Percentiles rank a stretch among this genome's conserved stretches.
phyloP scores from a whole-genome alignment of 176 grass and related monocot species.

The Thinopyrum elongatum region DNA sequence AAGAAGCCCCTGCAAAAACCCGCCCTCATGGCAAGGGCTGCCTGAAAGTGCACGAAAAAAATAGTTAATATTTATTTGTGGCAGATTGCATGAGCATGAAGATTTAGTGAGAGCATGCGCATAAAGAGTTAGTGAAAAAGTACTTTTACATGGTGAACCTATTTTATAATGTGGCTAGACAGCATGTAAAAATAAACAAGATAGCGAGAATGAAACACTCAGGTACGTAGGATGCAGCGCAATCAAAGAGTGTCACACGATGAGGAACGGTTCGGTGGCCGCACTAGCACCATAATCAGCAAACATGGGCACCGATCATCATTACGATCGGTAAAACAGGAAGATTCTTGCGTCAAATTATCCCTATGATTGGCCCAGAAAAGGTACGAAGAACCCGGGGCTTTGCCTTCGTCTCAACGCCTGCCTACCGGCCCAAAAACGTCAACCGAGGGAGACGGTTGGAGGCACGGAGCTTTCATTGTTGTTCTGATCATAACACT shows the following conservation, averaged over 20 bases:
- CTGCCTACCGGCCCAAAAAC: not conserved
- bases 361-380: not conserved
- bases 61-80: too few species aligned
- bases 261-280: not conserved
- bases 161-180: too few species aligned
- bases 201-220: too few species aligned
- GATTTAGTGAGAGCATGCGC: too few species aligned
- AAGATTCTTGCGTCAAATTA: not conserved
- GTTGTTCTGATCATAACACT: not conserved
- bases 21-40: too few species aligned
- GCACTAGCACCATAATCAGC: not conserved
- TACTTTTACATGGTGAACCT: too few species aligned
- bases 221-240: too few species aligned
- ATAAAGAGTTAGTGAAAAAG: too few species aligned
- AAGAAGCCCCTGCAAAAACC: too few species aligned
- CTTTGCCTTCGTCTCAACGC: slow-evolving; percentile 23
- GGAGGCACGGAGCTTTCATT: slow-evolving; percentile 32
- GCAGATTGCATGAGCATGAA: too few species aligned
- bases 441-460: slow-evolving; percentile 10
- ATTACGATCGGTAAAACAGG: not conserved
- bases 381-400: not conserved
- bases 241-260: not conserved
- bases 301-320: not conserved
- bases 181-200: too few species aligned
- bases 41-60: too few species aligned